Evolutionary conservation across 73 alveolate genomes (phyloP), one percentile per base, ranked within the genome.

Genomic region (Symbiodinium pilosum): DNA sequence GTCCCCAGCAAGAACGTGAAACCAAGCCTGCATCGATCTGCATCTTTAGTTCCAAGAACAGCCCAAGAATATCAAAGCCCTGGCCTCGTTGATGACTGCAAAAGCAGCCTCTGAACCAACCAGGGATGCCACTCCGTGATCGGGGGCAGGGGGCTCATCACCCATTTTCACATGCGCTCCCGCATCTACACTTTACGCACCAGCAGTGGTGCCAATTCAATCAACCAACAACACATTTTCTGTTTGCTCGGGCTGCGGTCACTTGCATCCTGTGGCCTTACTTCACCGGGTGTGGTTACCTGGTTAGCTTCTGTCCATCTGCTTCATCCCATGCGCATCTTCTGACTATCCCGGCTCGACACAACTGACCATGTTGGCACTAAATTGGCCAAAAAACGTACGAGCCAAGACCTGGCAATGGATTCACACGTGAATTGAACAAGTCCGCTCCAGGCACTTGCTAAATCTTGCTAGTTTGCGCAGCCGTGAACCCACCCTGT

Each of bases 51-150:
- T 12, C 85, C 47, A 73, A 73, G 39, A 16, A 4, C n/a, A 34
- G 38, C 4, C 30, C 30, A 6, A 4, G 6, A 32, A 36, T n/a
- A 1, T 14, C 16, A 0, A 12, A 16, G 14, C 93, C 51, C 93
- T 16, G 44, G 93, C 97, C 97, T 91, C 97, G 40, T 91, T 91
- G 88, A 91, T 91, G 75, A 91, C 97, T 24, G 97, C 97, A 32
- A 91, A 91, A 77, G 97, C 97, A 11, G 97, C 97, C 41, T 91
- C 97, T 1, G 97, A 91, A 36, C 88, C 88, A 43, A 68, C 40
- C 32, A 32, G 32, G 38, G 47, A 20, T 64, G 81, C 81, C 81
- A 64, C 81, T 64, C 81, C 81, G 81, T 64, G 39, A 64, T 64
- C 1, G 81, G 81, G 81, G 39, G 81, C 81, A 38, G 34, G 20